Base-by-base conservation (phyloP, 139 green algal species). In the Nannochloris sp. region DNA sequence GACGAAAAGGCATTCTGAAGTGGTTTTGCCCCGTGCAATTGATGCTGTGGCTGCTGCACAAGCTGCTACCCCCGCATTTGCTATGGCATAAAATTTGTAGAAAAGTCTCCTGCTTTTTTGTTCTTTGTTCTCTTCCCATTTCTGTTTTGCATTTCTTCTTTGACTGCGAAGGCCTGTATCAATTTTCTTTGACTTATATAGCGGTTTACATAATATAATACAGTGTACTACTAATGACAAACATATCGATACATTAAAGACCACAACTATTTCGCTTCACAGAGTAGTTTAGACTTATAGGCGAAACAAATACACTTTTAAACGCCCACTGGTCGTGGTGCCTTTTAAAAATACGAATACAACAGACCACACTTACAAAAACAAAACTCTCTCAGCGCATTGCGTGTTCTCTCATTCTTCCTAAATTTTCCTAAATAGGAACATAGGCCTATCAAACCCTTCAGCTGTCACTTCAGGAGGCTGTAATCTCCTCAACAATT, bases 361-460 rank as follows among this genome's bases (percentile, higher is more conserved):
- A n/a, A n/a, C n/a, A n/a, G n/a, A n/a, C n/a, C n/a, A n/a, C n/a
- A n/a, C n/a, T n/a, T n/a, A n/a, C n/a, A n/a, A n/a, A n/a, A n/a
- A n/a, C n/a, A n/a, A n/a, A n/a, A n/a, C n/a, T n/a, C n/a, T n/a
- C n/a, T n/a, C n/a, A n/a, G n/a, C n/a, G n/a, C n/a, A n/a, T n/a
- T n/a, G n/a, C n/a, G n/a, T n/a, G n/a, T n/a, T n/a, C n/a, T n/a
- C n/a, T n/a, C n/a, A n/a, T n/a, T 45, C 12, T 39, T 34, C 9
- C 12, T 9, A 9, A 36, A 12, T 8, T 55, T 79, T 79, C 38
- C 61, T 45, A 34, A 83, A 53, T 19, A 83, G 34, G 13, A 71
- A 64, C 42, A 83, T 71, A 32, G 65, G 64, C 34, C 77, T 67
- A 57, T 83, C 67, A 46, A 83, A 83, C 9, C 77, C 77, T 1